Evolutionary conservation across 257 asterid species (phyloP), one percentile per base, ranked within the genome.

Genomic region (Phtheirospermum japonicum): DNA sequence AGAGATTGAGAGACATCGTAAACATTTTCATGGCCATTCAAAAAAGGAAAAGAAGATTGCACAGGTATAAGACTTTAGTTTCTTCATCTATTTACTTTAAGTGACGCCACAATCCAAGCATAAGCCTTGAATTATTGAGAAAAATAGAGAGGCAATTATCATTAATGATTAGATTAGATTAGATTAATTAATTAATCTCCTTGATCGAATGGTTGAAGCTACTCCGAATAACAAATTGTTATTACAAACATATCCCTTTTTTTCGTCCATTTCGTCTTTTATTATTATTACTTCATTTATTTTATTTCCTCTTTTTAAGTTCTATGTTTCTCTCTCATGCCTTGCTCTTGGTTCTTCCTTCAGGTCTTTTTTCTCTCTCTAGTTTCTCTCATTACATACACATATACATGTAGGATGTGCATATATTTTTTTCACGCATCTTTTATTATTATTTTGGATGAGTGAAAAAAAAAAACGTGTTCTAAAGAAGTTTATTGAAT

Each of bases 351-450:
- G 4, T 66, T 48, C 50, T 26, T 61, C 69, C 57, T 66, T 53
- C 61, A 69, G 79, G 73, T 61, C 39, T n/a, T 20, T 55, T 28
- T 36, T 48, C 43, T 46, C 53, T 26, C 42, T 61, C 72, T 61
- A 23, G 12, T 30, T 4, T 31, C 5, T 23, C 9, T 26, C 0
- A 11, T 5, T 7, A 30, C 5, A 13, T 49, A 23, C 26, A 8
- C 2, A 9, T 28, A 36, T 28, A 20, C n/a, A 9, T 50, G n/a
- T 52, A 36, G 42, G 42, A 4, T 26, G 13, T 16, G 28, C 28
- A 31, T 61, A 18, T 14, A 26, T 18, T 17, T 67, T 50, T 40
- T 57, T 65, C 10, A 13, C 28, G 23, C 16, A 28, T 42, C 5
- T 19, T 40, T 46, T 53, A 0, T 4, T 14, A 9, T 18, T 66